Base-by-base conservation (phyloP, 805 yeast species). In the Aciculoconidium aculeatum region DNA sequence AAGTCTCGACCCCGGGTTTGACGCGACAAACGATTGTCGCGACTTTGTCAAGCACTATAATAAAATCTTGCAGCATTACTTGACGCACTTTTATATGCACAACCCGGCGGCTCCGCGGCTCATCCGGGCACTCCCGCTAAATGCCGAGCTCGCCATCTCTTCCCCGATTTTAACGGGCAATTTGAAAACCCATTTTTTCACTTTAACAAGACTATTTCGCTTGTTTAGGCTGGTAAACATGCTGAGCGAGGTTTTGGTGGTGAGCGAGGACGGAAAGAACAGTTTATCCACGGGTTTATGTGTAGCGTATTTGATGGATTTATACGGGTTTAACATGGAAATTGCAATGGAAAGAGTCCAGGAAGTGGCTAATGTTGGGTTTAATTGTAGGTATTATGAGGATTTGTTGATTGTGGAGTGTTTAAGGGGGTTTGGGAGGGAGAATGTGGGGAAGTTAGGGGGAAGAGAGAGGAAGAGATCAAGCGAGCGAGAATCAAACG, bases 251-350 rank as follows among this genome's bases (percentile, higher is more conserved):
- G 49, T 60, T 5, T 42, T 61, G 28, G 36, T 63, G 23, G 44
- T 61, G n/a, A 44, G 61, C n/a, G 58, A 51, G 19, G 44, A 47
- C 18, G 60, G 60, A 3, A 34, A 35, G 18, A 37, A 39, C 23
- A 40, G 36, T 28, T 33, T 53, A 13, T 49, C 65, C 15, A 58
- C 59, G 3, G 55, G 59, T 8, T 41, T 63, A 28, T 38, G 55
- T 5, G 49, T 58, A 13, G 55, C 63, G 24, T 58, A 55, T 31
- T 46, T 61, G 36, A 63, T 63, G 68, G 70, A 63, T 40, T 43
- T 39, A 30, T 63, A 63, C 38, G 49, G 49, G 32, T 58, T 51
- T 34, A 55, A 63, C 35, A 44, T 59, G 17, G 46, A 41, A 15
- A 47, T 57, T 7, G 45, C 63, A 27, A 47, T 51, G 32, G 41